A percentile compares a stretch with the other conserved stretches of the same genome.
Conservation (phyloP, 1,284 basidiomycete species). For the Naganishia liquefaciens region DNA sequence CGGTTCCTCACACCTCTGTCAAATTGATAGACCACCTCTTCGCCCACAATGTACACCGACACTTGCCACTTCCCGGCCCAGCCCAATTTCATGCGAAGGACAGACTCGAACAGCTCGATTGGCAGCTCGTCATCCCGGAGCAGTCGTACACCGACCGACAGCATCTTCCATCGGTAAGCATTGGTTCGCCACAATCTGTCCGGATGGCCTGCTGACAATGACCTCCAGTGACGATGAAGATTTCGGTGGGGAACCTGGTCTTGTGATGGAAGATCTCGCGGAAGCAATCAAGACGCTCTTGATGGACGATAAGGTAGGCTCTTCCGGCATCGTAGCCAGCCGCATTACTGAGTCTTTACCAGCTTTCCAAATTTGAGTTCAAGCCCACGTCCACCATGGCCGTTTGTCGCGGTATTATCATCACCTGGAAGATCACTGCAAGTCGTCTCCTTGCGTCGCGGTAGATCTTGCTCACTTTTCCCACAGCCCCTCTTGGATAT, state of each 20-base stretch:
- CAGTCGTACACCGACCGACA: background rate
- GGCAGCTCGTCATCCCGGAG: background rate
- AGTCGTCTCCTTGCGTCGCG: background rate
- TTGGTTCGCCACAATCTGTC: background rate
- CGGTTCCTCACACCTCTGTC: too few species aligned
- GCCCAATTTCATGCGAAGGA: background rate
- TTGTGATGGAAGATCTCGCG: background rate
- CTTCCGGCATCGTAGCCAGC: background rate
- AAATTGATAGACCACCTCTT: too few species aligned
- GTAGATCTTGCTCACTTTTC: background rate
- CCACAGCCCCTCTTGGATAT: background rate
- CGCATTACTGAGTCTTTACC: background rate
- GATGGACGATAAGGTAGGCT: background rate
- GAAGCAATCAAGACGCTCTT: background rate
- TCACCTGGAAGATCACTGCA: slow-evolving; percentile 3
- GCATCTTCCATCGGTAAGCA: background rate
- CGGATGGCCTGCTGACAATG: too few species aligned
- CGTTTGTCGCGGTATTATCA: background rate
- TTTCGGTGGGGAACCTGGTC: background rate
- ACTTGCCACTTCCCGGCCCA: background rate
- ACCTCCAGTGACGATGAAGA: background rate
- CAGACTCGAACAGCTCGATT: background rate
- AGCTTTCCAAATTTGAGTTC: background rate
- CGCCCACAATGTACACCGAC: too few species aligned
- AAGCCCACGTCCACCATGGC: background rate